Evolutionary conservation across 495 filamentous ascomycete genomes (phyloP), one percentile per base, ranked within the genome.

Genomic region (Lindgomyces ingoldianus): DNA sequence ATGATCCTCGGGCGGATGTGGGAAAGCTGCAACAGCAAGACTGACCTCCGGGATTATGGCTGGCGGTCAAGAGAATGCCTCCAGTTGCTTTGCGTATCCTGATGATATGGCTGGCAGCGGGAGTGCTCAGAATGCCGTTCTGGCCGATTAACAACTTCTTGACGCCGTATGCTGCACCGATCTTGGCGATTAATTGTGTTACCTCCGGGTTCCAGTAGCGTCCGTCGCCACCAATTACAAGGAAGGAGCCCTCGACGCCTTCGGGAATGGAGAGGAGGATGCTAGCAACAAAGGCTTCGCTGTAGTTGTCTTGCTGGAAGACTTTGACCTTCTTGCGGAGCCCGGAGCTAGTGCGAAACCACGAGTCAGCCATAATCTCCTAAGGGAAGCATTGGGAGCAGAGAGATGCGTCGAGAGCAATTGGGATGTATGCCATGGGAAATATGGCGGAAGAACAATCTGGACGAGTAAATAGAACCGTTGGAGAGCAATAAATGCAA

Each of bases 321-420:
- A 96, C 89, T 74, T 88, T 90, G 78, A 98, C 95, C 84, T 97
- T 98, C 81, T 98, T 98, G 65, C 94, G 91, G 70, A 98, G 89
- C 72, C 94, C 94, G 65, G 94, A 98, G 70, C 94, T 98, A 71
- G 60, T 66, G 24, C 46, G 46, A 49, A 63, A 65, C 48, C 27
- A 65, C 29, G 36, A 53, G 72, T 75, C 50, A 76, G 74, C 63
- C 60, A 68, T 70, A 48, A 48, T 36, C 62, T 41, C 56, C 41
- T 10, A 36, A 53, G 3, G 36, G 25, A 33, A 1, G 27, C 65
- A 65, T 67, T 64, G 60, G 36, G 29, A n/a, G 42, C 10, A 33
- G n/a, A 39, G 60, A 46, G n/a, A 41, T 39, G 19, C 49, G 33
- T 47, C 27, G 52, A 36, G 18, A 47, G 48, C 21, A 42, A 51